Evolutionary conservation across 2,329 filamentous ascomycete genomes (phyloP), one percentile per base, ranked within the genome.

Genomic region (Mycosphaerella sp.): DNA sequence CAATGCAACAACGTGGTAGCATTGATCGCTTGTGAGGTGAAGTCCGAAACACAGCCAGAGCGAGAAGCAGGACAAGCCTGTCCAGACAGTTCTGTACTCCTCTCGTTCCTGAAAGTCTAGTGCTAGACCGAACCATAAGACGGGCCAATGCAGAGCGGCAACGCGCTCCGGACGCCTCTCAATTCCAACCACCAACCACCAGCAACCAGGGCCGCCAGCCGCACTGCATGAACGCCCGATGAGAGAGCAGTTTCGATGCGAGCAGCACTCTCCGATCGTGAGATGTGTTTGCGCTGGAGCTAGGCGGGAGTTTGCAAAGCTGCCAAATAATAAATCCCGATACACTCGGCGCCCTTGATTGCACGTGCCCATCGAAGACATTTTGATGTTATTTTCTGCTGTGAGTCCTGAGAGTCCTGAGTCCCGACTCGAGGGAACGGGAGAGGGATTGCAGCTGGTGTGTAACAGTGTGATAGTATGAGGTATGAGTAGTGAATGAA

Each of bases 51-150:
- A 7, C 32, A n/a, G 8, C 12, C 32, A 40, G 14, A 31, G 26
- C 21, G 9, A 21, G 21, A 21, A 21, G 21, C 21, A 21, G 21
- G 21, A 3, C 21, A 21, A 4, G 21, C 12, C 38, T 38, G 23
- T 44, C 38, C 31, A 11, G 9, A 29, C n/a, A 32, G 23, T 10
- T 21, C 21, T 21, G 21, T 21, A 21, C 21, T 8, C 21, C 34
- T 52, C 45, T 47, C 31, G 51, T 53, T 53, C 51, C 51, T 53
- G 51, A 53, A 42, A 45, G 39, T 43, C 21, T 53, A 44, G 51
- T 29, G 5, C 26, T 29, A 29, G 26, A 29, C 39, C n/a, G 29
- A 53, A 47, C 44, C 45, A 38, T 44, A 39, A 36, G 41, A 14
- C 41, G 14, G 40, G 44, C 42, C 21, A 21, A 42, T 45, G 48